These are phyloP conservation scores for Camelina sativa DNA, from an alignment of 345 rosid genomes.

Conservation along the genomic window DNA sequence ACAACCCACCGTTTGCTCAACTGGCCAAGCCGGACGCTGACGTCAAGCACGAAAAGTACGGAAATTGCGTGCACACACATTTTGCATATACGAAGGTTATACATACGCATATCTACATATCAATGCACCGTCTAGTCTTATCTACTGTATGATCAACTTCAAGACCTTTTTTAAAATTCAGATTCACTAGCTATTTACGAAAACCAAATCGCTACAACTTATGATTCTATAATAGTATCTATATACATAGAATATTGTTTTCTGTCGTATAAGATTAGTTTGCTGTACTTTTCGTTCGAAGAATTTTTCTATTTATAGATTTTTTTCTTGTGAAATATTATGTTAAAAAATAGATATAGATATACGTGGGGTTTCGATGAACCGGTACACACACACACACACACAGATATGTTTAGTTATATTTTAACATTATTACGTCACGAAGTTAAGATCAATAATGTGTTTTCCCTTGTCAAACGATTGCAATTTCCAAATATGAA, in stretches of 20 bases:
- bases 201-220: neutral
- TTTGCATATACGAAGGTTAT: neutral
- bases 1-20: slow-evolving; percentile 26
- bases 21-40: slow-evolving; percentile 11
- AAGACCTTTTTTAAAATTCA: neutral
- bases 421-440: too few species aligned
- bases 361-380: neutral
- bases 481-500: neutral
- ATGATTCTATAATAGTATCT: neutral
- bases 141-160: neutral
- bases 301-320: neutral
- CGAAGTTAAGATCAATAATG: neutral
- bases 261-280: neutral
- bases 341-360: neutral
- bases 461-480: neutral
- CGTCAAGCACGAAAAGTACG: slow-evolving; percentile 7
- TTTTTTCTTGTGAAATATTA: neutral
- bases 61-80: slow-evolving; percentile 34
- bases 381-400: slow-evolving; percentile 12
- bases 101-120: slow-evolving; percentile 34
- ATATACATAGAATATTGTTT: neutral
- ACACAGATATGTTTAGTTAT: neutral
- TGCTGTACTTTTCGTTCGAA: neutral
- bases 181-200: slow-evolving; percentile 16
- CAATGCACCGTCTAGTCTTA: slow-evolving; percentile 14